phyloP scores from a whole-genome alignment of 139 green algal genomes.

The Spirogloea muscicola region DNA sequence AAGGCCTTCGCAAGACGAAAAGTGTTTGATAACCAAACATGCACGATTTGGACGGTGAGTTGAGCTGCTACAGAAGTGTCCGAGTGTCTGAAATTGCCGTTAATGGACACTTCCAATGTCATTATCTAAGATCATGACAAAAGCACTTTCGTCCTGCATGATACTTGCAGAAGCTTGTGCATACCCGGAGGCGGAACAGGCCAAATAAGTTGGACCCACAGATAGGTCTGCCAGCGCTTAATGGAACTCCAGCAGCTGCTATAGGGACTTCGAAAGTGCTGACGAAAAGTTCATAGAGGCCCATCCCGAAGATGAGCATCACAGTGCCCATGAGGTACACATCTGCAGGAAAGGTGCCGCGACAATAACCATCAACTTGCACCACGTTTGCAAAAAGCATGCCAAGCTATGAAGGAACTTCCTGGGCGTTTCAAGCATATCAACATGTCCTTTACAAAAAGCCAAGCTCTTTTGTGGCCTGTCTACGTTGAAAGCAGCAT shows the following conservation, averaged over 20 bases:
- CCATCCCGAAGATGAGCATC: constrained; percentile 22
- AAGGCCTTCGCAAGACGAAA: background rate
- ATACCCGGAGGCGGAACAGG: background rate
- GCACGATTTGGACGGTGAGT: too few species aligned
- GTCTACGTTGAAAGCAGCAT: too few species aligned
- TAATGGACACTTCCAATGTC: background rate
- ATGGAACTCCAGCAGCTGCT: background rate
- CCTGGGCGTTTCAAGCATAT: background rate
- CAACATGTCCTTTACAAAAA: background rate
- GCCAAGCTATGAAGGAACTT: background rate
- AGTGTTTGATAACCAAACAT: background rate
- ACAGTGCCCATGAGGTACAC: constrained; percentile 12
- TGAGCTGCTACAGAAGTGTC: background rate
- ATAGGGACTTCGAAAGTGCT: background rate
- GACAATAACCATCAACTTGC: background rate
- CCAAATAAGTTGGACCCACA: background rate
- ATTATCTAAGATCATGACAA: too few species aligned
- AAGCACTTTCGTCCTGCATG: background rate
- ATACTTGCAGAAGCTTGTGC: background rate
- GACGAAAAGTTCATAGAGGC: constrained; percentile 8
- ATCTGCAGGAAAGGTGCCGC: too few species aligned
- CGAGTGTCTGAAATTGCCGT: background rate
- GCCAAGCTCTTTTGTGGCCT: too few species aligned
- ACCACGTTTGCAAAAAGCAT: background rate
- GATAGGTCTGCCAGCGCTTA: background rate